phyloP scores from a whole-genome alignment of 441 rosid species.

The Kokia cookei region DNA sequence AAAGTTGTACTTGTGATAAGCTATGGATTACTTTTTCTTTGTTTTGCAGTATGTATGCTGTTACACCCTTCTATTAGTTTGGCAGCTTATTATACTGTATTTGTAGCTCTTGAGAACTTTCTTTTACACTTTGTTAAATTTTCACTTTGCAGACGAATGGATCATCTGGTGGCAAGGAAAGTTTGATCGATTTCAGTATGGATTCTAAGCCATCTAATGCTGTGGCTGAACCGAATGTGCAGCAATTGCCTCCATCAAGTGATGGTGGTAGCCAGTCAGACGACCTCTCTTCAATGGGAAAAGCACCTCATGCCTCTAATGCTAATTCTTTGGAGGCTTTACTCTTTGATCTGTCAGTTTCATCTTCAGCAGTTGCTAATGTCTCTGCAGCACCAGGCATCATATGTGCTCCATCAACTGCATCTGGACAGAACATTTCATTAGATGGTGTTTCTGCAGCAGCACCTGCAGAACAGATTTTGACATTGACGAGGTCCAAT shows the following conservation, averaged over 20 bases:
- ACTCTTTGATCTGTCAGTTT: constrained; percentile 48
- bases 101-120: neutral
- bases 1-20: neutral
- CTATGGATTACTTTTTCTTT: neutral
- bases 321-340: constrained; percentile 57
- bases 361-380: constrained; percentile 15
- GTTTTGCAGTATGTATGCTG: neutral
- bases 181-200: constrained; percentile 36
- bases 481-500: constrained; percentile 1
- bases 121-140: neutral
- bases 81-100: neutral
- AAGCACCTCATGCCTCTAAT: constrained; percentile 24
- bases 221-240: constrained; percentile 8
- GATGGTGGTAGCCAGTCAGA: constrained; percentile 20
- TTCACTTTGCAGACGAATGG: constrained; percentile 27
- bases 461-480: constrained; percentile 9
- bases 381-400: constrained; percentile 17
- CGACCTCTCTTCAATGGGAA: constrained; percentile 23
- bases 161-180: constrained; percentile 26
- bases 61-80: neutral
- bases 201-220: constrained; percentile 25
- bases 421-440: constrained; percentile 11
- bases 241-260: constrained; percentile 19
- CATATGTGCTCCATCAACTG: constrained; percentile 8
- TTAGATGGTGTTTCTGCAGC: constrained; percentile 1